These are phyloP conservation scores for Dictyostelium citrinum DNA, from an alignment of 78 protist genomes.

Conservation along the genomic window DNA sequence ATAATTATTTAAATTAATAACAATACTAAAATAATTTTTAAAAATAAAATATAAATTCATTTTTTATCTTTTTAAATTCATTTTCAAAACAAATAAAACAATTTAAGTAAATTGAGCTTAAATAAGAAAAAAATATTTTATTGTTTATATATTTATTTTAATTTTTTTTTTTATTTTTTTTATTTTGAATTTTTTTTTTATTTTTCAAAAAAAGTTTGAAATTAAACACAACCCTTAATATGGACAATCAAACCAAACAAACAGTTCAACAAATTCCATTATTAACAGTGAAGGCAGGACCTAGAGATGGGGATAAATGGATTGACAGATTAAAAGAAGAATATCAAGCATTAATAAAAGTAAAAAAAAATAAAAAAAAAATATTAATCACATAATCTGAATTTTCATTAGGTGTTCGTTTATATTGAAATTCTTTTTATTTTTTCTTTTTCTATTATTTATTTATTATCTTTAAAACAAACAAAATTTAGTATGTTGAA, in stretches of 20 bases:
- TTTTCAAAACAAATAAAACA: too few species aligned
- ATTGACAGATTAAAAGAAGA: conserved; percentile 94
- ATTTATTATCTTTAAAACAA: not conserved
- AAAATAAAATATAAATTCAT: not conserved
- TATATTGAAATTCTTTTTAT: not conserved
- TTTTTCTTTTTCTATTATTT: not conserved
- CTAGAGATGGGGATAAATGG: conserved; percentile 95
- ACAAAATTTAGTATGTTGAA: conserved; percentile 84
- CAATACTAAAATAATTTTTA: too few species aligned
- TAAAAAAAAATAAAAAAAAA: too few species aligned
- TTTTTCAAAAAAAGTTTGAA: not conserved
- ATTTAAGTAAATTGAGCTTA: too few species aligned
- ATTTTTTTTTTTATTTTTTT: not conserved
- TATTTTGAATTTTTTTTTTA: not conserved
- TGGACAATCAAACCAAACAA: conserved; percentile 73
- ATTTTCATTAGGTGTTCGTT: too few species aligned
- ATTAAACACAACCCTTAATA: not conserved
- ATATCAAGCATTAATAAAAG: conserved; percentile 84
- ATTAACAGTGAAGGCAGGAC: conserved; percentile 87
- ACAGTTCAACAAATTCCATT: conserved; percentile 89
- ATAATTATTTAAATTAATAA: too few species aligned
- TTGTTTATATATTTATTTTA: too few species aligned
- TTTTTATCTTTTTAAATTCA: too few species aligned
- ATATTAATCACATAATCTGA: too few species aligned
- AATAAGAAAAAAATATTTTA: too few species aligned